Evolutionary conservation across 768 basidiomycete species (phyloP).

Genomic region (Xerocomus brunneocitrinus): DNA sequence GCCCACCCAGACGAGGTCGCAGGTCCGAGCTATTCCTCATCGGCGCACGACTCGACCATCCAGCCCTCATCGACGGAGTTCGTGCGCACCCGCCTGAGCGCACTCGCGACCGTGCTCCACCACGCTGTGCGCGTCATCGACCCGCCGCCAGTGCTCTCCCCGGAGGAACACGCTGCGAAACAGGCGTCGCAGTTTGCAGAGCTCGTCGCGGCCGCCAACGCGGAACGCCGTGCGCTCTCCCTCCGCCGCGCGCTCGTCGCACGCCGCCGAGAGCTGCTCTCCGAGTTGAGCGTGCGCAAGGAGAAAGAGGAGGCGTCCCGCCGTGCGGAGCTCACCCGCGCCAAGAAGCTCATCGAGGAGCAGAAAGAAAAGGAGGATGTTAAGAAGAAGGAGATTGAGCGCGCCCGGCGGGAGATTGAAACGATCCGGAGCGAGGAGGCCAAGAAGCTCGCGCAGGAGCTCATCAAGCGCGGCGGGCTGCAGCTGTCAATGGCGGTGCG

Average conservation of each 20-base stretch:
- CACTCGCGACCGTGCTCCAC: conserved; percentile 70
- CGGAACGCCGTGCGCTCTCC: conserved; percentile 73
- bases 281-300: conserved; percentile 78
- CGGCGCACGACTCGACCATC: conserved; percentile 42
- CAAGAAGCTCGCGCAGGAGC: conserved; percentile 77
- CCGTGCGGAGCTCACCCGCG: conserved; percentile 61
- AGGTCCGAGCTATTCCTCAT: neutral
- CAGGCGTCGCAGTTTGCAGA: conserved; percentile 54
- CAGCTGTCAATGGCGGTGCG: conserved; percentile 67
- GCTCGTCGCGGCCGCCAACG: conserved; percentile 60
- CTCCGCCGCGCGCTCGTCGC: conserved; percentile 78
- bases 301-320: conserved; percentile 85
- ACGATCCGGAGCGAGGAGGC: conserved; percentile 63
- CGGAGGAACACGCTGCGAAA: conserved; percentile 38
- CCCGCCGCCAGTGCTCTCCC: conserved; percentile 35
- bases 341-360: conserved; percentile 67
- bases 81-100: conserved; percentile 72
- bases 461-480: conserved; percentile 76
- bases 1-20: conserved; percentile 35
- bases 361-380: conserved; percentile 58
- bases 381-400: conserved; percentile 68
- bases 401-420: conserved; percentile 65
- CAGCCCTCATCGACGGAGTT: conserved; percentile 72
- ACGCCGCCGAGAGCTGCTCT: conserved; percentile 77
- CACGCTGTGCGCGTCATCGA: conserved; percentile 59